A percentile compares a stretch with the other conserved stretches of the same genome.
These are phyloP conservation scores for Biancaea sappan DNA, from an alignment of 306 rosid species.

Conservation along the genomic window DNA sequence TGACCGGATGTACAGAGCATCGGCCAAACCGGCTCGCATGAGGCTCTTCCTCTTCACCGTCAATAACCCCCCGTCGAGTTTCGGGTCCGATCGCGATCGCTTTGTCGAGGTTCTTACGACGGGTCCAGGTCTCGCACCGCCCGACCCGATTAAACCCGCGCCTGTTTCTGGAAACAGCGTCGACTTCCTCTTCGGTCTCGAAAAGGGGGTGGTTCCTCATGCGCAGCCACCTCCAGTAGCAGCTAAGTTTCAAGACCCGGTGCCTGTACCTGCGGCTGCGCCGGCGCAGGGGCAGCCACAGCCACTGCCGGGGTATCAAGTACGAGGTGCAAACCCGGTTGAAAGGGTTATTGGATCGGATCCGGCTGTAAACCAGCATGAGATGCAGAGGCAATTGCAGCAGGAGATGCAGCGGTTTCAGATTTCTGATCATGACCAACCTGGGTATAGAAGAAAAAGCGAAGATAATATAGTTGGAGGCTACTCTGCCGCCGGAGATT, in stretches of 20 bases:
- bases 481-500: conserved; percentile 51
- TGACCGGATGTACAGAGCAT: conserved; percentile 74
- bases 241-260: conserved; percentile 48
- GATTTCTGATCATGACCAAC: conserved; percentile 56
- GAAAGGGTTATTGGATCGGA: conserved; percentile 52
- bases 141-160: conserved; percentile 54
- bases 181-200: conserved; percentile 70
- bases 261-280: conserved; percentile 51
- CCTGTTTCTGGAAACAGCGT: conserved; percentile 38
- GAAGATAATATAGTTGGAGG: conserved; percentile 55
- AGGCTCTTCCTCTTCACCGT: conserved; percentile 64
- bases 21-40: conserved; percentile 67
- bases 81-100: conserved; percentile 57
- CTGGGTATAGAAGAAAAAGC: conserved; percentile 51
- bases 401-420: conserved; percentile 70
- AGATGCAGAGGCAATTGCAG: conserved; percentile 69
- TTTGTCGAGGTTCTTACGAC: conserved; percentile 62
- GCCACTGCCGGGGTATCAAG: conserved; percentile 34
- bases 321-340: conserved; percentile 25
- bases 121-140: conserved; percentile 32
- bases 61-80: conserved; percentile 21
- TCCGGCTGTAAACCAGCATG: conserved; percentile 42
- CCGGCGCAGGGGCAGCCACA: too few relatives aligned
- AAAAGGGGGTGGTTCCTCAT: conserved; percentile 53
- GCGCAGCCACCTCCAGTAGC: conserved; percentile 36